phyloP scores from a whole-genome alignment of 768 basidiomycete genomes.

The Termitomyces titanicus region DNA sequence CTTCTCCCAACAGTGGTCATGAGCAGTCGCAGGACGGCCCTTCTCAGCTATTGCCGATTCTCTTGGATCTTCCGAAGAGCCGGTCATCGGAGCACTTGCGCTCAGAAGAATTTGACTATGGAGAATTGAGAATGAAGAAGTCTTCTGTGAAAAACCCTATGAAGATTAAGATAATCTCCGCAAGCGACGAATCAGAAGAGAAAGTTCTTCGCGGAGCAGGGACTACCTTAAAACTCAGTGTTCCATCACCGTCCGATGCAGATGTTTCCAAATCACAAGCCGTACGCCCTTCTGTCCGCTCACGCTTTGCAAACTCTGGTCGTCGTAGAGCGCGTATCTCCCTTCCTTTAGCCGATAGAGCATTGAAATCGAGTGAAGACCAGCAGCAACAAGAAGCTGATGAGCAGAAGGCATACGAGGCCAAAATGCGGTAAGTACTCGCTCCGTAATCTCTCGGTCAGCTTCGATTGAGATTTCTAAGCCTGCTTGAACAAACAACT shows the following conservation, averaged over 20 bases:
- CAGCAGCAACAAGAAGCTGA: slow-evolving; percentile 38
- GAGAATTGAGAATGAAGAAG: background rate
- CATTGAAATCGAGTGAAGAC: slow-evolving; percentile 22
- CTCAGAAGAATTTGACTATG: slow-evolving; percentile 7
- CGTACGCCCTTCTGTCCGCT: slow-evolving; percentile 9
- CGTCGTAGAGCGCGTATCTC: slow-evolving; percentile 27
- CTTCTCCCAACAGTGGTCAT: slow-evolving; percentile 2
- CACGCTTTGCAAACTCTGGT: slow-evolving; percentile 28
- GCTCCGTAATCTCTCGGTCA: background rate
- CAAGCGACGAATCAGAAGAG: slow-evolving; percentile 8
- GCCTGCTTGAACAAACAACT: slow-evolving; percentile 56
- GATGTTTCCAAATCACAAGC: background rate
- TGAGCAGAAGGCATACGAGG: slow-evolving; percentile 52
- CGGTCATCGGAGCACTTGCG: background rate
- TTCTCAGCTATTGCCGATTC: background rate
- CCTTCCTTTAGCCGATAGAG: slow-evolving; percentile 22
- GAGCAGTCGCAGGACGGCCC: background rate
- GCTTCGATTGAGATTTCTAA: slow-evolving; percentile 21
- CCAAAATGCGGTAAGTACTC: slow-evolving; percentile 46
- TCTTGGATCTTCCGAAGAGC: background rate
- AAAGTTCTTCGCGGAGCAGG: background rate
- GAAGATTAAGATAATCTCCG: slow-evolving; percentile 7
- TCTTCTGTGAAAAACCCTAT: background rate
- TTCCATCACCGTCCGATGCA: slow-evolving; percentile 7
- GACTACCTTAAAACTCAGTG: slow-evolving; percentile 10